These are phyloP conservation scores for Cordia subcordata DNA, from an alignment of 257 asterid species.

Conservation along the genomic window DNA sequence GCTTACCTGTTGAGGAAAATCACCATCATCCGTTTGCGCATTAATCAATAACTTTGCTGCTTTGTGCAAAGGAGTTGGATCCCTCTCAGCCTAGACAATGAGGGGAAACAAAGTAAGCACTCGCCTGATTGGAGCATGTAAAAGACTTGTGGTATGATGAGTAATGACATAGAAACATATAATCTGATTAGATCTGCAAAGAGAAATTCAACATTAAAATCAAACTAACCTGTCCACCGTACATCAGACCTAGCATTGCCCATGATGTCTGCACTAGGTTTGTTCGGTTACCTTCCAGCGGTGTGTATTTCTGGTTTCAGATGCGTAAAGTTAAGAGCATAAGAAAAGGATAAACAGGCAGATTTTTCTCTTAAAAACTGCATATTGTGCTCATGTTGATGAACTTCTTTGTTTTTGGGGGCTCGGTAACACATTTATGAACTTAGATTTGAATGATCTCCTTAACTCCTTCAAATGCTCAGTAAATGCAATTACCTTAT, in stretches of 20 bases:
- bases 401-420: too few relatives aligned
- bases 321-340: not conserved
- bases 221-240: constrained; percentile 58
- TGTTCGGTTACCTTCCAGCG: constrained; percentile 67
- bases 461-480: too few relatives aligned
- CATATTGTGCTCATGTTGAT: not conserved
- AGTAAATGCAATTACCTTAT: too few relatives aligned
- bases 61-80: constrained; percentile 61
- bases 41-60: constrained; percentile 72
- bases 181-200: not conserved
- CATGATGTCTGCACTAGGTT: constrained; percentile 79
- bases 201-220: not conserved
- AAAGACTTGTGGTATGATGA: not conserved
- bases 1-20: constrained; percentile 75
- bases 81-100: constrained; percentile 51
- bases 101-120: not conserved
- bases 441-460: too few relatives aligned
- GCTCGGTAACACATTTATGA: too few relatives aligned
- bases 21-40: constrained; percentile 75
- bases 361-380: not conserved
- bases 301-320: constrained; percentile 56
- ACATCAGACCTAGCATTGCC: constrained; percentile 84
- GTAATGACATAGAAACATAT: not conserved
- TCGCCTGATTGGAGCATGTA: not conserved
- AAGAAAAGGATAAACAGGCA: not conserved